Conservation (phyloP, 495 filamentous ascomycete species). For the Xylaria palmicola region DNA sequence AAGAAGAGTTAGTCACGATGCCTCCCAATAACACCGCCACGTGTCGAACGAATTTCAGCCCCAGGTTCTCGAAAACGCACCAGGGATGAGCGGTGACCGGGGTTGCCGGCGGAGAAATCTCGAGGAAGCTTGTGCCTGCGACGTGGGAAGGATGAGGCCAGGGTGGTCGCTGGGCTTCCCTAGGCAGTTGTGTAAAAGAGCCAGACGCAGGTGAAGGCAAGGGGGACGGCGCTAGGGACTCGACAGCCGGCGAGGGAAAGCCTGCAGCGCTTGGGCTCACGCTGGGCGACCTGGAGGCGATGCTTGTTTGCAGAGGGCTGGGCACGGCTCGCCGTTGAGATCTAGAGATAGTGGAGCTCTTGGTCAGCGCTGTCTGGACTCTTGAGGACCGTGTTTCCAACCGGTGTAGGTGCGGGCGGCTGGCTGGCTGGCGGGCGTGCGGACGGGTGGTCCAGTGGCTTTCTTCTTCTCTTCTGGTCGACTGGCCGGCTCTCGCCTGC, state of each 20-base stretch:
- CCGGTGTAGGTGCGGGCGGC: neutral
- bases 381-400: slow-evolving; percentile 9
- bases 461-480: neutral
- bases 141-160: neutral
- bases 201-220: slow-evolving; percentile 10
- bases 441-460: neutral
- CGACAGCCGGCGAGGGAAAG: slow-evolving; percentile 31
- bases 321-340: slow-evolving; percentile 39
- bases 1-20: slow-evolving; percentile 22
- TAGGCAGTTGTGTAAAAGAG: neutral
- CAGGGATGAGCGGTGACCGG: slow-evolving; percentile 17
- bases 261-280: slow-evolving; percentile 39
- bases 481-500: neutral
- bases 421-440: too few relatives aligned
- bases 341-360: slow-evolving; percentile 39
- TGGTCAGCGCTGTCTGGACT: slow-evolving; percentile 34
- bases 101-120: slow-evolving; percentile 12
- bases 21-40: neutral
- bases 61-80: slow-evolving; percentile 26
- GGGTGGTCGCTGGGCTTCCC: slow-evolving; percentile 2
- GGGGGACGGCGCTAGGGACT: slow-evolving; percentile 26
- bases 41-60: slow-evolving; percentile 1
- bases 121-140: slow-evolving; percentile 12
- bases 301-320: slow-evolving; percentile 44
- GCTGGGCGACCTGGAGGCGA: slow-evolving; percentile 39